phyloP scores from a whole-genome alignment of 2,329 filamentous ascomycete genomes.

The Claviceps purpurea region DNA sequence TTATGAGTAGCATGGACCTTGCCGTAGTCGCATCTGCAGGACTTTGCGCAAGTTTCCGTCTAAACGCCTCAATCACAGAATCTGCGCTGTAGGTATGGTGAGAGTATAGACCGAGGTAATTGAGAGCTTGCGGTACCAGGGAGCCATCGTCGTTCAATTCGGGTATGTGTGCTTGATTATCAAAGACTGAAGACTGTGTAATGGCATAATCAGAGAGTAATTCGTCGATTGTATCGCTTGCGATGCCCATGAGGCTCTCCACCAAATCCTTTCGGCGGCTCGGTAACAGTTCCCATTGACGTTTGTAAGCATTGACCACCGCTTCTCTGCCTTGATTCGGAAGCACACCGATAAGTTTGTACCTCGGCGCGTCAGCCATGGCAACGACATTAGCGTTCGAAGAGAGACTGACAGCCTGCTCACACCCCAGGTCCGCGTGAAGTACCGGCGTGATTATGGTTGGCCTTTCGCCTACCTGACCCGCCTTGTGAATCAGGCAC shows the following conservation, averaged over 20 bases:
- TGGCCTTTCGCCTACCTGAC: constrained; percentile 17
- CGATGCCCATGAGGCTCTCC: constrained; percentile 20
- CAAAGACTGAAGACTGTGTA: constrained; percentile 25
- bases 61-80: constrained; percentile 21
- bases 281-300: constrained; percentile 25
- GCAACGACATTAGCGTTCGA: constrained; percentile 8
- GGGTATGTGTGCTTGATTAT: constrained; percentile 20
- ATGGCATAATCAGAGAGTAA: constrained; percentile 23
- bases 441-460: constrained; percentile 19
- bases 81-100: constrained; percentile 23
- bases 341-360: constrained; percentile 24
- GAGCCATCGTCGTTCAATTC: constrained; percentile 17
- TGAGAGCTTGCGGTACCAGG: constrained; percentile 19
- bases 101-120: constrained; percentile 21
- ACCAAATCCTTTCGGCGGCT: constrained; percentile 17
- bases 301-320: constrained; percentile 25
- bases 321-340: constrained; percentile 22
- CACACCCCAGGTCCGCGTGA: constrained; percentile 18
- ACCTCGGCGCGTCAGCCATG: constrained; percentile 19
- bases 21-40: constrained; percentile 19
- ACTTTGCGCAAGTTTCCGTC: constrained; percentile 18
- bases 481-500: constrained; percentile 24
- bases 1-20: constrained; percentile 20
- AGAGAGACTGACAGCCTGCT: constrained; percentile 16
- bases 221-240: constrained; percentile 22